Evolutionary conservation across 2,329 filamentous ascomycete species (phyloP).

Genomic region (Alternaria ethzedia): DNA sequence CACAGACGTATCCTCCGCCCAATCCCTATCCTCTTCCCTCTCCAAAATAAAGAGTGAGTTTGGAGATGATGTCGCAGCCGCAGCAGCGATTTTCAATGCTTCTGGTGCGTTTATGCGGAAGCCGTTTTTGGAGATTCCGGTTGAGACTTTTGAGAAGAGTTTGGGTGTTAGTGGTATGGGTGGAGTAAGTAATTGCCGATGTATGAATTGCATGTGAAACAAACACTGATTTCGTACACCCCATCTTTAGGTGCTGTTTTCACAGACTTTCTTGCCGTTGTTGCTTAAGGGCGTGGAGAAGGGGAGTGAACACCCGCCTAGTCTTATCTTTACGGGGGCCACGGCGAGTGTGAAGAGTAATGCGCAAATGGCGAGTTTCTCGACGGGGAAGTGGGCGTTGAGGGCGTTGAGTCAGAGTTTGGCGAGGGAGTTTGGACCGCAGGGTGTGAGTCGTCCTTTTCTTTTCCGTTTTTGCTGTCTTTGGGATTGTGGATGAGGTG

Average conservation of each 20-base stretch:
- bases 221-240: too few relatives aligned
- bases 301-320: constrained; percentile 68
- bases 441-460: constrained; percentile 61
- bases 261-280: constrained; percentile 72
- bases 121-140: constrained; percentile 66
- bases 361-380: constrained; percentile 73
- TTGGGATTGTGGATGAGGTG: too few relatives aligned
- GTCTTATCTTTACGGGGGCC: constrained; percentile 84
- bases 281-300: constrained; percentile 66
- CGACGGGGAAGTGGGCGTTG: constrained; percentile 79
- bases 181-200: too few relatives aligned
- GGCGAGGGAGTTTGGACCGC: constrained; percentile 81
- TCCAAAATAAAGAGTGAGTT: constrained; percentile 67
- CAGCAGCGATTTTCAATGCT: constrained; percentile 75
- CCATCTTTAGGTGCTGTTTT: constrained; percentile 83
- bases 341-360: constrained; percentile 80
- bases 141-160: constrained; percentile 62
- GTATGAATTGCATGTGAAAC: too few relatives aligned
- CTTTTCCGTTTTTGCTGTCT: too few relatives aligned
- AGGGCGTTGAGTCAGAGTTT: constrained; percentile 76
- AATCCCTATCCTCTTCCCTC: constrained; percentile 38
- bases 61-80: constrained; percentile 53
- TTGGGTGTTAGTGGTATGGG: constrained; percentile 61
- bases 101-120: constrained; percentile 64
- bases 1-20: constrained; percentile 63